These are phyloP conservation scores for Barnettozyma sucrosica DNA, from an alignment of 805 yeast species.

Conservation along the genomic window DNA sequence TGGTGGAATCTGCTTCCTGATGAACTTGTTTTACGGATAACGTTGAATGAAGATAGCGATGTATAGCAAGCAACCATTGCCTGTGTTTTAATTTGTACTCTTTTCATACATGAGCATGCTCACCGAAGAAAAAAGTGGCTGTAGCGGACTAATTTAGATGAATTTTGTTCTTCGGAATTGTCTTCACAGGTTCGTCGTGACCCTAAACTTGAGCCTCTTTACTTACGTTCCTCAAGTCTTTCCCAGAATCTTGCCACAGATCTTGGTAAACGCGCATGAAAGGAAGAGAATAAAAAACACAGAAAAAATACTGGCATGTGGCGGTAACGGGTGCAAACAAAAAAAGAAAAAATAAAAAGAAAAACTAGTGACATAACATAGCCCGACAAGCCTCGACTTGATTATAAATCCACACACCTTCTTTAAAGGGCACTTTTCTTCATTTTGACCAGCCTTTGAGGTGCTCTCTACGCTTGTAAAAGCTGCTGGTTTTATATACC, in stretches of 20 bases:
- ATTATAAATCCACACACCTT: background rate
- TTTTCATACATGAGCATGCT: too few relatives aligned
- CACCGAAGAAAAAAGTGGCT: too few relatives aligned
- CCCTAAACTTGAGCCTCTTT: too few relatives aligned
- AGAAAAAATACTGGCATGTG: background rate
- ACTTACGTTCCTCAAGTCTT: too few relatives aligned
- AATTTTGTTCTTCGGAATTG: too few relatives aligned
- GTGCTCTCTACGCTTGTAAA: background rate
- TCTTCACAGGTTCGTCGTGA: too few relatives aligned
- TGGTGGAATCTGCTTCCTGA: conserved; percentile 51
- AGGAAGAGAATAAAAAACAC: background rate
- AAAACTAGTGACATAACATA: background rate
- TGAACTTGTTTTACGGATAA: conserved; percentile 45
- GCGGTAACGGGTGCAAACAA: background rate
- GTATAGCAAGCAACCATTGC: too few relatives aligned
- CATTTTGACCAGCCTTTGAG: background rate
- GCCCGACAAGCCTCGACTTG: background rate
- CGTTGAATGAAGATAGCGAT: background rate
- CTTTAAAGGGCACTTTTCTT: background rate
- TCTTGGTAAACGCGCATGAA: background rate
- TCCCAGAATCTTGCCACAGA: background rate
- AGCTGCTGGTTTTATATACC: background rate
- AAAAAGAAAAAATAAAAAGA: background rate
- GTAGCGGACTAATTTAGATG: too few relatives aligned
- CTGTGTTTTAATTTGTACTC: too few relatives aligned